Conservation (phyloP, 768 basidiomycete genomes). For the Dioszegia aurantiaca region DNA sequence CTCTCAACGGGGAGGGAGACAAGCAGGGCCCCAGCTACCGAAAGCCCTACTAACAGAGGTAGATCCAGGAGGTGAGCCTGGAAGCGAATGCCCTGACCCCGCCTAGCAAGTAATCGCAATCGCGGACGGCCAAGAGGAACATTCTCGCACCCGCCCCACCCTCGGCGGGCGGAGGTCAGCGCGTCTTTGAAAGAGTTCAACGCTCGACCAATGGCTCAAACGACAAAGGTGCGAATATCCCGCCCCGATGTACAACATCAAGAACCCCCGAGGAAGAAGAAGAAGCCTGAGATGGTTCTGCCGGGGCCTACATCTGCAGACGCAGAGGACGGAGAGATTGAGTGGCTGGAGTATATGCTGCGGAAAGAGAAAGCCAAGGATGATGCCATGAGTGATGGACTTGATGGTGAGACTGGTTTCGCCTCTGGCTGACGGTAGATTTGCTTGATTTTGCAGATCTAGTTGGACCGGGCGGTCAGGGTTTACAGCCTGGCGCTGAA, state of each 20-base stretch:
- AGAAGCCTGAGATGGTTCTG: slow-evolving; percentile 27
- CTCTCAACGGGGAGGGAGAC: not conserved
- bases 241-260: not conserved
- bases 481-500: slow-evolving; percentile 21
- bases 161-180: not conserved
- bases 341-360: slow-evolving; percentile 74
- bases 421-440: slow-evolving; percentile 37
- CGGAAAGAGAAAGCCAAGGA: slow-evolving; percentile 54
- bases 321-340: slow-evolving; percentile 81
- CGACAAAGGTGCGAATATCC: not conserved
- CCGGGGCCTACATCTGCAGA: slow-evolving; percentile 21
- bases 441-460: slow-evolving; percentile 45
- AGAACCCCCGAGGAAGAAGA: slow-evolving; percentile 25
- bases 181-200: slow-evolving; percentile 1
- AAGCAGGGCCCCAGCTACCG: slow-evolving; percentile 15
- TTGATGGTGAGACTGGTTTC: slow-evolving; percentile 64
- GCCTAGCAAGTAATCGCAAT: not conserved
- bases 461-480: slow-evolving; percentile 40
- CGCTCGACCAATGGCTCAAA: not conserved
- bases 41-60: slow-evolving; percentile 12
- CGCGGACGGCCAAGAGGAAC: slow-evolving; percentile 6
- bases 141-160: not conserved
- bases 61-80: not conserved
- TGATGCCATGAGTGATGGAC: slow-evolving; percentile 63
- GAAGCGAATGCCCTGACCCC: not conserved